Conservation (phyloP, 306 rosid genomes). For the Canavalia ensiformis region DNA sequence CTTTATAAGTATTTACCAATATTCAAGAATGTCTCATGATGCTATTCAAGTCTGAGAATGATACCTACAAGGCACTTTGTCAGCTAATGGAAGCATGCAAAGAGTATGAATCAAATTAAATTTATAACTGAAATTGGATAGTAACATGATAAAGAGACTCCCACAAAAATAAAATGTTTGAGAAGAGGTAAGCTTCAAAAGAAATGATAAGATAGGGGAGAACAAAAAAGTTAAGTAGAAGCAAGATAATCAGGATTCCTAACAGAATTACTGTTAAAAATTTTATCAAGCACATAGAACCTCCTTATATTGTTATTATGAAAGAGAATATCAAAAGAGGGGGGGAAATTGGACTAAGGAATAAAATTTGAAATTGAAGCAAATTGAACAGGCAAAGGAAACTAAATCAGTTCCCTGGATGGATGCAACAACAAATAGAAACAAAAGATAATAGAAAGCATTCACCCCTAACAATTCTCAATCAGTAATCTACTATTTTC, state of each 20-base stretch:
- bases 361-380: background rate
- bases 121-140: background rate
- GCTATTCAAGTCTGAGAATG: background rate
- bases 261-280: background rate
- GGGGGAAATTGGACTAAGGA: background rate
- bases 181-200: background rate
- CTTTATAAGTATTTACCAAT: background rate
- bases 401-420: slow-evolving; percentile 16
- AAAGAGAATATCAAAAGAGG: background rate
- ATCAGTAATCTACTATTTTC: background rate
- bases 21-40: background rate
- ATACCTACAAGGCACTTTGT: background rate
- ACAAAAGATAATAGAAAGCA: background rate
- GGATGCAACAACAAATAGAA: slow-evolving; percentile 22
- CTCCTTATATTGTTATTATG: background rate
- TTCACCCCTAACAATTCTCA: slow-evolving; percentile 10
- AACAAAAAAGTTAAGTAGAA: background rate
- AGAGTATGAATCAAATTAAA: slow-evolving; percentile 8
- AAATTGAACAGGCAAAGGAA: background rate
- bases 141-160: background rate
- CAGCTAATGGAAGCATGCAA: slow-evolving; percentile 14
- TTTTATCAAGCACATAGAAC: slow-evolving; percentile 9
- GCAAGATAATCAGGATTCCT: slow-evolving; percentile 17
- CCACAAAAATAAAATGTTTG: background rate
- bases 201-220: background rate